Conservation (phyloP, 768 basidiomycete species). For the Boletellus ananiceps region DNA sequence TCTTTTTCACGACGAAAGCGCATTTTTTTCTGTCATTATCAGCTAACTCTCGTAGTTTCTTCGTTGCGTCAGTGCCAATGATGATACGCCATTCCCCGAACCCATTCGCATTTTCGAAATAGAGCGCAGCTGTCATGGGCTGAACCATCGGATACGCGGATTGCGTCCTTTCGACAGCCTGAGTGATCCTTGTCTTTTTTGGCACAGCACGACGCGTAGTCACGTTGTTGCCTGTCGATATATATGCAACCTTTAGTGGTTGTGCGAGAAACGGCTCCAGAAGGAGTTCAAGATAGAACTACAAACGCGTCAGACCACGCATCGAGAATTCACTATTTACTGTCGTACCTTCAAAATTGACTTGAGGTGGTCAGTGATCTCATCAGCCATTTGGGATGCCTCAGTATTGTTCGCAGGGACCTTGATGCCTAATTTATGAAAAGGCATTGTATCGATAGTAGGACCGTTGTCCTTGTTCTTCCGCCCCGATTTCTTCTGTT, state of each 20-base stretch:
- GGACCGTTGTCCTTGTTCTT: slow-evolving; percentile 10
- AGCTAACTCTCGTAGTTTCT: slow-evolving; percentile 45
- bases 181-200: neutral
- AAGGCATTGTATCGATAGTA: slow-evolving; percentile 25
- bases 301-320: neutral
- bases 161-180: slow-evolving; percentile 7
- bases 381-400: slow-evolving; percentile 6
- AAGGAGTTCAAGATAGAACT: slow-evolving; percentile 28
- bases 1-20: slow-evolving; percentile 61
- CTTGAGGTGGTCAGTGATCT: slow-evolving; percentile 26
- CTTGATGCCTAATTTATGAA: slow-evolving; percentile 26
- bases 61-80: slow-evolving; percentile 49
- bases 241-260: slow-evolving; percentile 9
- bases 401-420: slow-evolving; percentile 27
- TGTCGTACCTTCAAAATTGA: slow-evolving; percentile 26
- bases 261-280: slow-evolving; percentile 11
- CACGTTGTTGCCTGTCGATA: neutral
- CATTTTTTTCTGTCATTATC: slow-evolving; percentile 47
- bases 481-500: slow-evolving; percentile 29
- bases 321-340: neutral
- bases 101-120: slow-evolving; percentile 54
- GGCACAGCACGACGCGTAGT: neutral
- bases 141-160: slow-evolving; percentile 46
- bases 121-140: slow-evolving; percentile 57
- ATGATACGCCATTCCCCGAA: slow-evolving; percentile 65